Evolutionary conservation across 164 flowering plant species (phyloP), one percentile per base, ranked within the genome.

Genomic region (Stephania yunnanensis): DNA sequence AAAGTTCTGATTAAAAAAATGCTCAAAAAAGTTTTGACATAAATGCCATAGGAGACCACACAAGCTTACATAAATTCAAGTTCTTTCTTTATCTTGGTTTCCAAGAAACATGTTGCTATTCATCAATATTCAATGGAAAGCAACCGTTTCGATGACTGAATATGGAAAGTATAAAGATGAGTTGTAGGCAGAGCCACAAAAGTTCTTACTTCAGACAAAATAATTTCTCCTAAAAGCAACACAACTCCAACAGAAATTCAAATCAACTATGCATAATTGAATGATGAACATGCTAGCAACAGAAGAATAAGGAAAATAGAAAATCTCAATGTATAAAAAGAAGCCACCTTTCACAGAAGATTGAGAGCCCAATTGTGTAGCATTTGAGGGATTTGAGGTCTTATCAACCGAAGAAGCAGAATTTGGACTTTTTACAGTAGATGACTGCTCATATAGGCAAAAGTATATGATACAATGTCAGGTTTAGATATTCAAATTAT

Each of bases 261-360:
- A 71, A 46, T n/a, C 48, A 69, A 44, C n/a, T 69, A 69, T 36
- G 25, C 46, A 69, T 4, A 68, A 42, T 3, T 8, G 17, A 55
- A 58, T 22, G 42, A 20, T 46, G 61, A 70, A 70, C 71, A 68
- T 68, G 22, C 45, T 45, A 10, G 53, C 7, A 20, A 13, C 45
- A n/a, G 10, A 7, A 50, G 68, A 36, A 66, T 61, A 20, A 15
- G 29, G 71, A 30, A 30, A 3, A 66, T 46, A 10, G 67, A 36
- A 19, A 63, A 29, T 20, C 7, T 22, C 11, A 7, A 70, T 46
- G 53, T 61, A 74, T 75, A 7, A 31, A 44, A 68, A 31, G 63
- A 30, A 25, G n/a, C 76, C 78, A 89, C 96, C 98, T 88, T 86
- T 88, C 44, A 53, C 76, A 74, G 82, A 71, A 78, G 82, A 82